A percentile compares a stretch with the other conserved stretches of the same genome.
Conservation (phyloP, 139 green algal species). For the Mesotaenium endlicherianum region DNA sequence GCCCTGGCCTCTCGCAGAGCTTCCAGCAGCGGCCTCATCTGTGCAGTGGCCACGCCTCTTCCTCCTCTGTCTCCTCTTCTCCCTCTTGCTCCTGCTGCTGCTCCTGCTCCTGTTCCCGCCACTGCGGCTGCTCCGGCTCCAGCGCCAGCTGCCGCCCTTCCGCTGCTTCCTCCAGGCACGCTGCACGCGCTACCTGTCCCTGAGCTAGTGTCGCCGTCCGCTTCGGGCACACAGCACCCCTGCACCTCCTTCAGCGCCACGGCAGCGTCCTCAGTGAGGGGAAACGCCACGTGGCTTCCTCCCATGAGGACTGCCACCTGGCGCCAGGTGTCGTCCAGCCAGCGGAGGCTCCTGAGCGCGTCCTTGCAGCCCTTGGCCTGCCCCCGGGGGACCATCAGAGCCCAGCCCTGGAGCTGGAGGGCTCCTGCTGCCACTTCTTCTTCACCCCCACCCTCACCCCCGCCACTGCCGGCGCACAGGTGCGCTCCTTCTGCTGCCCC, state of each 20-base stretch:
- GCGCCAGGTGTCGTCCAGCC: background rate
- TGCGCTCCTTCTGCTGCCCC: background rate
- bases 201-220: too few species aligned
- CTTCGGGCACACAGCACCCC: too few species aligned
- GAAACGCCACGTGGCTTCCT: background rate
- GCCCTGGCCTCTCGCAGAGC: background rate
- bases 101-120: background rate
- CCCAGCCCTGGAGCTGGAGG: background rate
- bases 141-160: too few species aligned
- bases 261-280: background rate
- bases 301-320: background rate
- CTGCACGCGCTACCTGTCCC: too few species aligned
- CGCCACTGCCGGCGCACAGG: background rate
- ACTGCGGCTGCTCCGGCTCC: background rate
- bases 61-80: conserved; percentile 1
- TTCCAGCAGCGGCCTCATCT: too few species aligned
- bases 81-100: conserved; percentile 1
- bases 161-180: too few species aligned
- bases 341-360: background rate
- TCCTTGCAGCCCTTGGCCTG: conserved; percentile 31
- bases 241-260: background rate
- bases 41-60: too few species aligned
- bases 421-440: background rate
- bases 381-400: background rate
- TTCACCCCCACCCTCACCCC: background rate